Base-by-base conservation (phyloP, 441 rosid species). In the Populus trichocarpa region DNA sequence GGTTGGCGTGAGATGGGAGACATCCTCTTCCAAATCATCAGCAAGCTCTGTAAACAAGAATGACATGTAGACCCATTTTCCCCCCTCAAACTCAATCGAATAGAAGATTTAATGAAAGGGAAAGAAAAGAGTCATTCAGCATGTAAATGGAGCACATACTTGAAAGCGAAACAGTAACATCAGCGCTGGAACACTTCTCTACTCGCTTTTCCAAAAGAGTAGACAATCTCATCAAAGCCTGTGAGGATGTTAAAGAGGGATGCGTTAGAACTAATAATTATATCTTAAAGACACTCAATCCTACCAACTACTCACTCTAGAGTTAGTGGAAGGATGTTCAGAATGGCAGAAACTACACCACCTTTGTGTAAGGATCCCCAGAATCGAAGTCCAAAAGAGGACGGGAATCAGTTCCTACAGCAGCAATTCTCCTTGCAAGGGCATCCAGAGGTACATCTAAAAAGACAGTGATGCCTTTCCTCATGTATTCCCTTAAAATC, bases 371-470 rank as follows among this genome's bases (percentile, higher is more conserved):
- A 33, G 84, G 57, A 79, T 87, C 86, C 14, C 83, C 88, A 1
- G 85, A 85, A 26, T 85, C 81, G 16, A 75, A 73, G 53, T 81
- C 78, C 72, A 84, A 57, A 63, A 84, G 84, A 23, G 90, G 90
- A 22, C 84, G 87, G 66, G 87, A 83, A 46, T 81, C 75, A 8
- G 90, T 87, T 33, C 88, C 90, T 20, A 82, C 85, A 11, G 88
- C 88, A 13, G 87, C 86, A 83, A 87, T 84, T 79, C 88, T 85
- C 80, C 82, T 79, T 69, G 90, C 90, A 67, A 87, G 74, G 75
- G 87, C 84, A 71, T 85, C 90, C 73, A 84, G 26, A 6, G 90
- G 90, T 22, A 84, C 90, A 77, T 84, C 83, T 46, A 87, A 80
- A 57, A 74, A 84, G 40, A 87, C 80, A 13, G 75, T 85, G 69